These are phyloP conservation scores for Talaromyces adpressus DNA, from an alignment of 495 filamentous ascomycete genomes.

Conservation along the genomic window DNA sequence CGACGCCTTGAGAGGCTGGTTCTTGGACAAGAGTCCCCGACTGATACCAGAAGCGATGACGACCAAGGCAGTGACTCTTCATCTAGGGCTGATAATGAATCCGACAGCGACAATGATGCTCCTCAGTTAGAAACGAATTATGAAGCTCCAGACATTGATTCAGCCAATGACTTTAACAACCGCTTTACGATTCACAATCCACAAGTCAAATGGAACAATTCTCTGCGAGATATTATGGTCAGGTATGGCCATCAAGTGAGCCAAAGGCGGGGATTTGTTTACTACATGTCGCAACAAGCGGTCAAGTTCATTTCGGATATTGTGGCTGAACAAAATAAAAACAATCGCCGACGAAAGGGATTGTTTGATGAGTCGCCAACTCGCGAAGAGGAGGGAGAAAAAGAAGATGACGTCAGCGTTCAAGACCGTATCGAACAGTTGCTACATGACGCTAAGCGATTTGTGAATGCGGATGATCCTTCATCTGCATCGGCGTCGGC, in stretches of 20 bases:
- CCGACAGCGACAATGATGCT: constrained; percentile 30
- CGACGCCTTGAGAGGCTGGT: constrained; percentile 55
- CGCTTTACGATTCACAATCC: constrained; percentile 96
- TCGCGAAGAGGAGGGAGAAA: constrained; percentile 31
- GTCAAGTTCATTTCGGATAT: constrained; percentile 98
- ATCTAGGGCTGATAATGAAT: constrained; percentile 41
- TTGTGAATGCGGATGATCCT: constrained; percentile 60
- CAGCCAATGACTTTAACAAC: constrained; percentile 91
- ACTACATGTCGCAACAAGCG: constrained; percentile 91
- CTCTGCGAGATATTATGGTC: constrained; percentile 88
- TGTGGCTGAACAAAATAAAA: constrained; percentile 80
- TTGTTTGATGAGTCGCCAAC: constrained; percentile 14
- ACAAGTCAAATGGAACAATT: constrained; percentile 97
- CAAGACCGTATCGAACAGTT: constrained; percentile 85
- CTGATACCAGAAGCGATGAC: constrained; percentile 25
- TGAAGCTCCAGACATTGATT: constrained; percentile 47
- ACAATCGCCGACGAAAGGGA: constrained; percentile 41
- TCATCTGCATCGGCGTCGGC: constrained; percentile 27
- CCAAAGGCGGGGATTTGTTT: constrained; percentile 91
- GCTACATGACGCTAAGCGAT: constrained; percentile 75
- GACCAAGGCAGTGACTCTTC: constrained; percentile 40
- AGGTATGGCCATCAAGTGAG: constrained; percentile 97
- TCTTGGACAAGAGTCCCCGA: constrained; percentile 29
- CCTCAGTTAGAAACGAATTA: constrained; percentile 35
- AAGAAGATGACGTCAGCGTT: constrained; percentile 57